Evolutionary conservation across 2,329 filamentous ascomycete species (phyloP).

Genomic region (Chrysosporium keratinophilum): DNA sequence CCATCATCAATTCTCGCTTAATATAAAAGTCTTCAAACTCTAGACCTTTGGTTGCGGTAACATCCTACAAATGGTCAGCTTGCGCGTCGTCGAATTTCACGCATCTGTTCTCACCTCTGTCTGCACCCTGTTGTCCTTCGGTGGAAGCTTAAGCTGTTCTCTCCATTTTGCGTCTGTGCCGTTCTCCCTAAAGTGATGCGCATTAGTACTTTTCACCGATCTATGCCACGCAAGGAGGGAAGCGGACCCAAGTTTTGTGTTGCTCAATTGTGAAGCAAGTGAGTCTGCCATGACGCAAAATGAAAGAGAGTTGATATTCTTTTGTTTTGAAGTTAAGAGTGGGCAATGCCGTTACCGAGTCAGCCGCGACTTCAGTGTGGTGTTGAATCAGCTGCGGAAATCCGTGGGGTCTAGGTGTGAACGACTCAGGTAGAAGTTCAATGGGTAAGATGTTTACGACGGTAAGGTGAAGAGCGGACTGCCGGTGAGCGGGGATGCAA

Average conservation of each 20-base stretch:
- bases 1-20: slow-evolving; percentile 93
- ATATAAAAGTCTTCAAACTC: slow-evolving; percentile 97
- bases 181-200: slow-evolving; percentile 27
- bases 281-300: slow-evolving; percentile 31
- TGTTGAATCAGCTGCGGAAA: not conserved
- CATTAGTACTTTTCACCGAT: not conserved
- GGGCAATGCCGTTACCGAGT: not conserved
- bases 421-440: not conserved
- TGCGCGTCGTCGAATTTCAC: not conserved
- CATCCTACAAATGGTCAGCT: slow-evolving; percentile 55
- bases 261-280: slow-evolving; percentile 38
- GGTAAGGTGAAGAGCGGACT: no score
- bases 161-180: slow-evolving; percentile 35
- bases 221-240: not conserved
- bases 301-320: not conserved
- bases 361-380: not conserved
- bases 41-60: slow-evolving; percentile 92
- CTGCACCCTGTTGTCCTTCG: slow-evolving; percentile 41
- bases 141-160: slow-evolving; percentile 37
- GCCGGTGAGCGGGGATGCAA: no score
- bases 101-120: slow-evolving; percentile 35
- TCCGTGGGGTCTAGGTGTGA: not conserved
- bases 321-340: not conserved
- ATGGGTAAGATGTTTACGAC: no score
- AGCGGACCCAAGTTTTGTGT: slow-evolving; percentile 35